Evolutionary conservation across 129 eudicot genomes (phyloP), one percentile per base, ranked within the genome.

Genomic region (Oenanthe sinensis): DNA sequence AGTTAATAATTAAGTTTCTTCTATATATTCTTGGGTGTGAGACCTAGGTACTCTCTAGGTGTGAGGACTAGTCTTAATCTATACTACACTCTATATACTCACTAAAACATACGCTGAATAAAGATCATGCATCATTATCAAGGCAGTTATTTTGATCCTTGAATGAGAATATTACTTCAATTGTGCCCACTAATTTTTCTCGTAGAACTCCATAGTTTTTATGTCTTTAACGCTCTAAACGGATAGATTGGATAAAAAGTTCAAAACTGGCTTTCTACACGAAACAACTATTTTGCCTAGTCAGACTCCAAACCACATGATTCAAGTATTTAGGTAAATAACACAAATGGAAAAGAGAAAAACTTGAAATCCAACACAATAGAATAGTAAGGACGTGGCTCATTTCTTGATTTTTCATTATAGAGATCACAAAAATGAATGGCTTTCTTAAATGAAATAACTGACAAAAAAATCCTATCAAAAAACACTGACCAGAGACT

Each of bases 401-500:
- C 37, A 54, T 20, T 13, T 76, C 48, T 26, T 49, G 28, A 54
- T 8, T 76, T 33, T 3, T 0, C 65, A 75, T 36, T 54, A 71
- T 0, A 71, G 24, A 17, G 75, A 42, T 20, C 28, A 71, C 2
- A 71, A 37, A 36, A 70, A 36, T 6, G 13, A 71, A 8, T 71
- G n/a, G 28, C 48, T 40, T 0, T n/a, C 2, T 77, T 10, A 43
- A 8, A 55, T 36, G 22, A 17, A 22, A 77, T 5, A 37, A 4
- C 3, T 33, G 48, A 62, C 26, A 40, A 46, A 4, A 36, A 14
- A 60, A 58, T 33, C 22, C 10, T 12, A 1, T 9, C 30, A 7
- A 28, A 79, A 36, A 79, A 54, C 73, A 86, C 96, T 87, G 70
- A 90, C 96, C 96, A 52, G 73, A 43, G 78, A 52, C 30, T 52